Base-by-base conservation (phyloP, 2,329 filamentous ascomycete species). In the Cytospora schulzeri region DNA sequence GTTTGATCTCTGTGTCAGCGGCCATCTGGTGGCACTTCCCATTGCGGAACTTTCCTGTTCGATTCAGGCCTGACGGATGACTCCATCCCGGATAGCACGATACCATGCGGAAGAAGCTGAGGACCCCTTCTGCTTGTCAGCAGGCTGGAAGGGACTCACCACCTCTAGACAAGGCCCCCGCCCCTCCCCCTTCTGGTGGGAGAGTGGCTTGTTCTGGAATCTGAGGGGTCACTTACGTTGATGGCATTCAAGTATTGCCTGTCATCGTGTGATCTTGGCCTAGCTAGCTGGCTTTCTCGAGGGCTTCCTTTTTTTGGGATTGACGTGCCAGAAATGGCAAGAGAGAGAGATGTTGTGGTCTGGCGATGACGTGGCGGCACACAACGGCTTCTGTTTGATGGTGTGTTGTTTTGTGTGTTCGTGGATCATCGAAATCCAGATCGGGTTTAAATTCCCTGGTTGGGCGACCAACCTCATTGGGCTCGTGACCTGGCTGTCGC, bases 401-500 rank as follows among this genome's bases (percentile, higher is more conserved):
- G n/a, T n/a, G 31, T 4, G 29, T 31, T 9, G 3, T 45, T 28
- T 24, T n/a, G 15, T 54, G 51, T 53, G 33, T 54, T 24, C 48
- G 29, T 57, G 52, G 38, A 22, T 41, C 51, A 56, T 50, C 38
- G 50, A 1, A 53, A 28, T 14, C 45, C 53, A 66, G 61, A 64
- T 60, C 28, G 61, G 64, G 64, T 64, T 55, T 54, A 19, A 55
- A 59, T 55, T 64, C 57, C 64, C 61, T 64, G 53, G 48, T 61
- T 64, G 64, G 61, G 61, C 52, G 60, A 66, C 64, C 61, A 64
- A 66, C 64, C 57, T 61, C 57, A 58, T 61, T 64, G 64, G 15
- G 57, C 50, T 64, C 61, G 64, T 52, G 61, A 33, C 57, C 64
- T 66, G 33, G 64, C 41, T 54, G 57, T 58, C 60, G 53, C 57